These are phyloP conservation scores for Geoglossum glabrum DNA, from an alignment of 495 filamentous ascomycete species.

Conservation along the genomic window DNA sequence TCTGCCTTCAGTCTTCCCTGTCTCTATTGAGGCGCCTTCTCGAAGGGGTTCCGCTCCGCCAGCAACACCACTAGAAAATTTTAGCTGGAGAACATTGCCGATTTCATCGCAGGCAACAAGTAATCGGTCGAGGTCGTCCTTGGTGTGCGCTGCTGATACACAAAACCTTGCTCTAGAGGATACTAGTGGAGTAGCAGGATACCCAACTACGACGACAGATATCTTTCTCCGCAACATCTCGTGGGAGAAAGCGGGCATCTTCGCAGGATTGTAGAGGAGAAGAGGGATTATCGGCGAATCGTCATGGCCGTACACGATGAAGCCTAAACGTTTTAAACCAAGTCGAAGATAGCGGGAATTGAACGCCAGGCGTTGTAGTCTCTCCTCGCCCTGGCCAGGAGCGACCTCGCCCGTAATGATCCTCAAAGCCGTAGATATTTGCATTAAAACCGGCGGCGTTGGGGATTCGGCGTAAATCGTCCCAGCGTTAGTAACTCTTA, in stretches of 20 bases:
- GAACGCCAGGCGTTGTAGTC: slow-evolving; percentile 89
- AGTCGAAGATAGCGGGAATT: slow-evolving; percentile 95
- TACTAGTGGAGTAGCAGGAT: slow-evolving; percentile 91
- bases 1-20: slow-evolving; percentile 21
- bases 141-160: slow-evolving; percentile 88
- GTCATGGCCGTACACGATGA: slow-evolving; percentile 92
- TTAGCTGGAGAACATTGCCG: slow-evolving; percentile 78
- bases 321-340: slow-evolving; percentile 87
- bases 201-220: slow-evolving; percentile 94
- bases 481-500: slow-evolving; percentile 67
- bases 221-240: slow-evolving; percentile 97
- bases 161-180: slow-evolving; percentile 90
- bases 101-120: slow-evolving; percentile 82
- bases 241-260: slow-evolving; percentile 94
- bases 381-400: slow-evolving; percentile 87
- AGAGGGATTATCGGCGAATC: slow-evolving; percentile 93
- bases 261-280: slow-evolving; percentile 86
- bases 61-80: slow-evolving; percentile 85
- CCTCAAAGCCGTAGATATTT: slow-evolving; percentile 66
- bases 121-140: slow-evolving; percentile 87
- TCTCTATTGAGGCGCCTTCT: slow-evolving; percentile 45
- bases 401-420: slow-evolving; percentile 75
- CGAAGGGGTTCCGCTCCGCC: slow-evolving; percentile 60
- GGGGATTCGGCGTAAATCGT: slow-evolving; percentile 78
- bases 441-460: slow-evolving; percentile 64